Evolutionary conservation across 2,329 filamentous ascomycete species (phyloP).

Genomic region (Lecanicillium sp.): DNA sequence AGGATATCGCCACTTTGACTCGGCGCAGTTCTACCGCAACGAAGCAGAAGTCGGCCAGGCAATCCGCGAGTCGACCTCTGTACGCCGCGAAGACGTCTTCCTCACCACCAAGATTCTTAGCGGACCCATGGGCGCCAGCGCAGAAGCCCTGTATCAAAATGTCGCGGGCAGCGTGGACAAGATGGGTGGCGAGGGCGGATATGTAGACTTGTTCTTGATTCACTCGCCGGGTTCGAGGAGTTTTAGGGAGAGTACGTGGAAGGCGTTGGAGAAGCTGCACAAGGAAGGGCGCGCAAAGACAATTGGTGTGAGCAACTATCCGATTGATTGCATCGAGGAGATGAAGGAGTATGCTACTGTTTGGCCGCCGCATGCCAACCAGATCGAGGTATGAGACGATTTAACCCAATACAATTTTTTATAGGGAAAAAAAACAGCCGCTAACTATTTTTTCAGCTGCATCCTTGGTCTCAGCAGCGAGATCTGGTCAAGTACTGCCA

Average conservation of each 20-base stretch:
- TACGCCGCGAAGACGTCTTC: conserved; percentile 54
- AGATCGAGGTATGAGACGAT: conserved; percentile 62
- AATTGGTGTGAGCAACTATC: conserved; percentile 69
- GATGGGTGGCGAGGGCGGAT: conserved; percentile 47
- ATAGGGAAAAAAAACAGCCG: too few relatives aligned
- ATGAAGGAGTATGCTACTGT: conserved; percentile 55
- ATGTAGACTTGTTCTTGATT: conserved; percentile 65
- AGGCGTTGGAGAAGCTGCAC: conserved; percentile 53
- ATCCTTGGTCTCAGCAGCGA: conserved; percentile 58
- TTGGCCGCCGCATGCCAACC: conserved; percentile 66
- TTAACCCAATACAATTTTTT: not conserved
- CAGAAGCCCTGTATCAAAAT: conserved; percentile 47
- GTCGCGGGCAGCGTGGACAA: conserved; percentile 54
- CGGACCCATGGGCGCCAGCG: conserved; percentile 20
- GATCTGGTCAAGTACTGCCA: conserved; percentile 50
- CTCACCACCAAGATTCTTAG: conserved; percentile 62
- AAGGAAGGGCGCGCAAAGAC: conserved; percentile 51
- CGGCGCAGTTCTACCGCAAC: conserved; percentile 57
- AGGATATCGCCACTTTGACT: conserved; percentile 58
- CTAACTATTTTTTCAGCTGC: conserved; percentile 56
- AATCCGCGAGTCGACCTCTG: conserved; percentile 39
- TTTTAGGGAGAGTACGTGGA: conserved; percentile 55
- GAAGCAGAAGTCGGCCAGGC: conserved; percentile 59
- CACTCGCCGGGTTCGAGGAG: conserved; percentile 53
- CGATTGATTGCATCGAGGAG: conserved; percentile 59